Evolutionary conservation across 2,329 filamentous ascomycete genomes (phyloP).

Genomic region (Scorias spongiosa): DNA sequence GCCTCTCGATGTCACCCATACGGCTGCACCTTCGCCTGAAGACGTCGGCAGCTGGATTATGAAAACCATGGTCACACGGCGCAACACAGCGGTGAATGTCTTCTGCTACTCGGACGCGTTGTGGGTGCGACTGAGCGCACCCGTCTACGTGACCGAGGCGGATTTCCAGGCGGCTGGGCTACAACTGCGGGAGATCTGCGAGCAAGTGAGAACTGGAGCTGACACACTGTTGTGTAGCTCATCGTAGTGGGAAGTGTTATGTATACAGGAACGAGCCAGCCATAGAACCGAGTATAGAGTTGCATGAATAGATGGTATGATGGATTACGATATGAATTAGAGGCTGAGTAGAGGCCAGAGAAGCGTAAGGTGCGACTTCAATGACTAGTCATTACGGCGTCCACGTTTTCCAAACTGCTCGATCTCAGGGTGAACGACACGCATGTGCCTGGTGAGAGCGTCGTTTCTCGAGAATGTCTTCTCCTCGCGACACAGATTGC

Average conservation of each 20-base stretch:
- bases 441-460: conserved; percentile 84
- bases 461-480: conserved; percentile 96
- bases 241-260: too few relatives aligned
- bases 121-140: conserved; percentile 62
- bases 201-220: conserved; percentile 25
- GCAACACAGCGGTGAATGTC: conserved; percentile 57
- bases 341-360: too few relatives aligned
- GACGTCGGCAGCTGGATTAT: conserved; percentile 28
- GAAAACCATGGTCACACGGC: conserved; percentile 33
- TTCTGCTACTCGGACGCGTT: conserved; percentile 45
- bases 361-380: too few relatives aligned
- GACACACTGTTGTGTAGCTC: too few relatives aligned
- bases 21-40: conserved; percentile 6
- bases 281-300: too few relatives aligned
- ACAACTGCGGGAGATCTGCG: conserved; percentile 42
- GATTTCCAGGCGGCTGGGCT: conserved; percentile 61
- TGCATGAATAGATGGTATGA: too few relatives aligned
- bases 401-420: conserved; percentile 58
- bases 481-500: conserved; percentile 83
- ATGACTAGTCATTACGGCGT: conserved; percentile 20
- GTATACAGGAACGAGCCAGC: too few relatives aligned
- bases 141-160: conserved; percentile 65
- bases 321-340: too few relatives aligned
- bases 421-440: conserved; percentile 82
- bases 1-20: conserved; percentile 12